Evolutionary conservation across 2,329 filamentous ascomycete species (phyloP).

Genomic region (Septoria linicola): DNA sequence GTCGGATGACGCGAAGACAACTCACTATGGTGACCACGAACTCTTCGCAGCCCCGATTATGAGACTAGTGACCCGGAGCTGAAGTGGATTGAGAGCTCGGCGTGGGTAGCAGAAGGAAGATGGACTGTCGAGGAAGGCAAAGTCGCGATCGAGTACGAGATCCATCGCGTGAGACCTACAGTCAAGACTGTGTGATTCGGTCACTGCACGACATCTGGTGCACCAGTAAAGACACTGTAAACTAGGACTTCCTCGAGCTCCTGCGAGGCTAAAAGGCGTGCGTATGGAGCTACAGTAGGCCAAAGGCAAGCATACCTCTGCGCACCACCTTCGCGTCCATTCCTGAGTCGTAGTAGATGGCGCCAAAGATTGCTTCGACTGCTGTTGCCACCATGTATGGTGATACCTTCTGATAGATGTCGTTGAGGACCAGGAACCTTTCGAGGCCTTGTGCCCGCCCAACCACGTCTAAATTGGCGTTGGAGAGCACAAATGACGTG

Average conservation of each 20-base stretch:
- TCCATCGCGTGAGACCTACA: conserved; percentile 9
- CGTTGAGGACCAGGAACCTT: not conserved
- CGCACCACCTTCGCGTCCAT: not conserved
- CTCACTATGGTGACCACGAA: conserved; percentile 14
- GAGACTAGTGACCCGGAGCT: conserved; percentile 7
- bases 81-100: conserved; percentile 14
- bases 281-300: not conserved
- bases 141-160: conserved; percentile 13
- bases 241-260: too few species aligned
- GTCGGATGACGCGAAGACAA: conserved; percentile 8
- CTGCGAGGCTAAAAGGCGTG: too few species aligned
- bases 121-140: conserved; percentile 4
- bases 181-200: not conserved
- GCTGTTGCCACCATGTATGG: conserved; percentile 21
- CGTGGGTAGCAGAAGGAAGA: conserved; percentile 12
- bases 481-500: not conserved
- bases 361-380: conserved; percentile 18
- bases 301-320: not conserved
- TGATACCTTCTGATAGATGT: not conserved
- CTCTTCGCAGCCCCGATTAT: conserved; percentile 11
- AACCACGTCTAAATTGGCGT: not conserved
- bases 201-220: too few species aligned
- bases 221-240: too few species aligned
- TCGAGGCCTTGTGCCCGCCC: not conserved
- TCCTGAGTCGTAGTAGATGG: not conserved